Evolutionary conservation across 116 monocot species (phyloP), one percentile per base, ranked within the genome.

Genomic region (Papilionanthe hybrid): DNA sequence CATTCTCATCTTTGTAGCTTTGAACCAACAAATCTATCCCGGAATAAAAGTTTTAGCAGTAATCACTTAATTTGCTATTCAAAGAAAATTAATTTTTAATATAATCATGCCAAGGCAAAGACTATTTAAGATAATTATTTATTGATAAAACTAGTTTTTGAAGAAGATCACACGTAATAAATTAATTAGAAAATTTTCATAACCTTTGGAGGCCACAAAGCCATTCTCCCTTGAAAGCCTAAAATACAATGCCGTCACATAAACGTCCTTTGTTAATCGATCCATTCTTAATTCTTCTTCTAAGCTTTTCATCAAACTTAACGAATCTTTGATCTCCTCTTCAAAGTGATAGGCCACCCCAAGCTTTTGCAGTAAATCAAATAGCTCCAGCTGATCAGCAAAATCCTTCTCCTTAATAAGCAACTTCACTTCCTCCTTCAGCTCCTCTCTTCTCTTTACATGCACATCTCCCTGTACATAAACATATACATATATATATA

Each of bases 201-300:
- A 15, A 65, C 65, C 65, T 65, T 23, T 22, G 22, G 65, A 25
- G 27, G 27, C 65, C 1, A 10, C 65, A 65, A 23, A 1, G 7
- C 65, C 65, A 65, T 65, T 25, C 65, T 65, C 25, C 65, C 65
- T 65, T 65, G 10, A 27, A 65, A 65, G 65, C 65, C 65, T 65
- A 27, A 65, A 65, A 27, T 25, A 25, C 65, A 65, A 1, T 4
- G 65, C 22, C 25, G 10, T 23, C 9, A 27, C 65, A 11, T 65
- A 15, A 22, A 25, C 17, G 9, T 65, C 65, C 9, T 27, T 25
- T 3, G 7, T 65, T n/a, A n/a, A n/a, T n/a, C n/a, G n/a, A n/a
- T n/a, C n/a, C 25, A 9, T 11, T 22, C 65, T 25, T 65, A 65
- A 10, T 2, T 9, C 27, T 25, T 10, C 11, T 22, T 25, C 27